Conservation (phyloP, 805 yeast genomes). For the Brettanomyces nanus region DNA sequence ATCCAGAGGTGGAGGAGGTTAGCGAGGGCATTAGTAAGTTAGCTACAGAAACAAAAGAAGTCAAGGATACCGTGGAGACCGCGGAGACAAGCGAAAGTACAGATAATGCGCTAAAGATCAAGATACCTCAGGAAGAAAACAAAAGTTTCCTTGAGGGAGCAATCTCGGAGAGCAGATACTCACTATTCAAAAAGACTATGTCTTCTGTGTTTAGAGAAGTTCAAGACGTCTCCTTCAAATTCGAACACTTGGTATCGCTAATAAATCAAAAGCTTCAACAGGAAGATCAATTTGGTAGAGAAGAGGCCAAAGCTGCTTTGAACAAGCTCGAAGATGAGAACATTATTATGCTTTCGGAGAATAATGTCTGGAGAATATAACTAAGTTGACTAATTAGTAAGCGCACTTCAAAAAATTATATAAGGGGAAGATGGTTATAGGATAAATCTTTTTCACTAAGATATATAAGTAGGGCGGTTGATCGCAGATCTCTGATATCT, state of each 20-base stretch:
- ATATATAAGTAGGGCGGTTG: too few species aligned
- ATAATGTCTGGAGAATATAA: constrained; percentile 33
- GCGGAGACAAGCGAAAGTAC: too few species aligned
- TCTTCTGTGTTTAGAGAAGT: constrained; percentile 37
- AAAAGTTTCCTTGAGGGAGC: constrained; percentile 20
- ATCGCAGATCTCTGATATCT: too few species aligned
- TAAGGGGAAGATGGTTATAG: too few species aligned
- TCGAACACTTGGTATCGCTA: constrained; percentile 15
- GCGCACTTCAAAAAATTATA: too few species aligned
- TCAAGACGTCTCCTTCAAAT: constrained; percentile 28
- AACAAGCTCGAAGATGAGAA: constrained; percentile 35
- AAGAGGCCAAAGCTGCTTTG: constrained; percentile 38
- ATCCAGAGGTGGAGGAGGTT: constrained; percentile 9
- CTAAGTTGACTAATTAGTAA: too few species aligned
- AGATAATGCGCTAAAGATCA: constrained; percentile 2
- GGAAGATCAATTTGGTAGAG: constrained; percentile 38
- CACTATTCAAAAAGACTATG: constrained; percentile 36
- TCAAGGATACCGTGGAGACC: constrained; percentile 10
- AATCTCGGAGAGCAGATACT: constrained; percentile 43
- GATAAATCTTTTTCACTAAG: too few species aligned
- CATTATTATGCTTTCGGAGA: constrained; percentile 40
- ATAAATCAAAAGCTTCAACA: constrained; percentile 26
- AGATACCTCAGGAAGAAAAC: constrained; percentile 8
- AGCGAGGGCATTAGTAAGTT: not conserved
- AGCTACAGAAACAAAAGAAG: constrained; percentile 6